phyloP scores from a whole-genome alignment of 2,329 filamentous ascomycete genomes.

The Monilinia polystroma region DNA sequence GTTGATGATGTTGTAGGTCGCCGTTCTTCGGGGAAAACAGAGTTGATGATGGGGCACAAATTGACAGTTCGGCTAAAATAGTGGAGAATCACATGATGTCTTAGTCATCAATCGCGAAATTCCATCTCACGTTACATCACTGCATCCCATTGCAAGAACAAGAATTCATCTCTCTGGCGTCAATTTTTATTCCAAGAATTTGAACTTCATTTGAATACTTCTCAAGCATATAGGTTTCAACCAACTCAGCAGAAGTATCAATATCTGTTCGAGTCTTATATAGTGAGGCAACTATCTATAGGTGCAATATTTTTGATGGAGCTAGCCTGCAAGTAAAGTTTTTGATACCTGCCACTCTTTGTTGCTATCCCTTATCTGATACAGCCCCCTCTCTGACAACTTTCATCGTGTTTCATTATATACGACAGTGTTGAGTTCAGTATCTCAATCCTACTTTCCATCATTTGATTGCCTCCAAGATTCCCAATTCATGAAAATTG shows the following conservation, averaged over 20 bases:
- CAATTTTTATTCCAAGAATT: background rate
- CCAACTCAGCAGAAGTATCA: background rate
- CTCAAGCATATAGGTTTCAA: background rate
- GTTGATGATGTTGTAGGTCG: constrained; percentile 23
- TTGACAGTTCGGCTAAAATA: background rate
- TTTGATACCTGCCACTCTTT: too few species aligned
- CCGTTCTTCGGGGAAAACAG: constrained; percentile 8
- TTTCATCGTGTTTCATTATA: too few species aligned
- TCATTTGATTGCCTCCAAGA: constrained; percentile 2
- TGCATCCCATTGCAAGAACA: too few species aligned
- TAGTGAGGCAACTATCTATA: background rate
- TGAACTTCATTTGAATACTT: background rate
- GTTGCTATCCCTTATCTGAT: too few species aligned
- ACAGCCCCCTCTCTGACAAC: too few species aligned
- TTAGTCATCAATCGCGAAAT: background rate
- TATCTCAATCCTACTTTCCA: background rate
- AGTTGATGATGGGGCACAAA: background rate
- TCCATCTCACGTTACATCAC: too few species aligned
- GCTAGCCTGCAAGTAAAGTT: too few species aligned
- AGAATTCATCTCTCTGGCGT: too few species aligned
- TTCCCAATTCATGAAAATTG: constrained; percentile 6
- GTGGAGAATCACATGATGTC: background rate
- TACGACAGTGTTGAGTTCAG: background rate
- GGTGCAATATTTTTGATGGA: background rate
- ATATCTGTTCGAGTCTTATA: background rate